Conservation (phyloP, 2,329 filamentous ascomycete genomes). For the Chrysosporium queenslandicum region DNA sequence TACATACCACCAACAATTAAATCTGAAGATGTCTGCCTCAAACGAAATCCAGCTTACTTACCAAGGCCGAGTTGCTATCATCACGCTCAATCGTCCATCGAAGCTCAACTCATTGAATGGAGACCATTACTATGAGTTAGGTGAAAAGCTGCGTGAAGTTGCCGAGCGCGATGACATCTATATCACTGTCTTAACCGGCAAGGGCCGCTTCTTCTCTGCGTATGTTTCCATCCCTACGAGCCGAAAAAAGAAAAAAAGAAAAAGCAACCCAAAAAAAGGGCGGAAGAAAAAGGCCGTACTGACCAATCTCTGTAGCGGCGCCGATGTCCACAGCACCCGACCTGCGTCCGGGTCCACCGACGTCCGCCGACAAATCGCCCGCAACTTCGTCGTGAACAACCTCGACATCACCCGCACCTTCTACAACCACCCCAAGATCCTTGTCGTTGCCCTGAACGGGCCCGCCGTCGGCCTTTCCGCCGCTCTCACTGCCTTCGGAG, state of each 20-base stretch:
- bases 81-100: slow-evolving; percentile 73
- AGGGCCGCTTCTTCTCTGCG: slow-evolving; percentile 78
- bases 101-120: slow-evolving; percentile 78
- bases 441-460: slow-evolving; percentile 83
- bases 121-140: slow-evolving; percentile 66
- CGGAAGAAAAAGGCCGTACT: background rate
- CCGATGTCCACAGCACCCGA: slow-evolving; percentile 57
- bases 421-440: slow-evolving; percentile 87
- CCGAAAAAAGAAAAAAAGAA: background rate
- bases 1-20: background rate
- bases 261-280: background rate
- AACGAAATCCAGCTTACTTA: slow-evolving; percentile 51
- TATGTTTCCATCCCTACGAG: slow-evolving; percentile 37
- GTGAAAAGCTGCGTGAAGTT: slow-evolving; percentile 63
- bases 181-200: slow-evolving; percentile 75
- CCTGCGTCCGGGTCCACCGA: slow-evolving; percentile 35
- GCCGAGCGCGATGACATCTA: slow-evolving; percentile 69
- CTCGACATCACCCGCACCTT: slow-evolving; percentile 83
- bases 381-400: slow-evolving; percentile 71
- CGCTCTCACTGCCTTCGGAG: slow-evolving; percentile 69
- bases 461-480: slow-evolving; percentile 82
- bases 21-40: slow-evolving; percentile 20
- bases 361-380: slow-evolving; percentile 51
- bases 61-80: slow-evolving; percentile 61
- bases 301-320: slow-evolving; percentile 49